Base-by-base conservation (phyloP, 306 rosid genomes). In the Malus orientalis region DNA sequence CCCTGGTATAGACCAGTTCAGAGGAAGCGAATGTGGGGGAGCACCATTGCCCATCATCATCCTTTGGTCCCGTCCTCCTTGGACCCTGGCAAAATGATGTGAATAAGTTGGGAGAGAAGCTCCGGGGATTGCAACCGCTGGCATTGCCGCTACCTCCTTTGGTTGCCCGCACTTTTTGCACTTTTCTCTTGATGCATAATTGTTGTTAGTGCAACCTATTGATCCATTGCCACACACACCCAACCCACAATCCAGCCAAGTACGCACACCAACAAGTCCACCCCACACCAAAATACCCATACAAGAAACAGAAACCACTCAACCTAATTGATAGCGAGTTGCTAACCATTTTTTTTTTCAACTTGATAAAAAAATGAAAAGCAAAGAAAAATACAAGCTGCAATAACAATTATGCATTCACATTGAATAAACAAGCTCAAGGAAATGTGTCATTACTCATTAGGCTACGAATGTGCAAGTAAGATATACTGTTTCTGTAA, bases 191-290 rank as follows among this genome's bases (percentile, higher is more conserved):
- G 99, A 95, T 85, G 99, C 99, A 92, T 95, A 95, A 92, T 95
- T 95, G 97, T 92, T 95, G 97, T 95, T 95, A 90, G 99, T 95
- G 99, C 99, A 95, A 88, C 97, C 99, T 95, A 92, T 87, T 77
- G 91, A 79, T 90, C 91, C 93, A 94, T 83, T 82, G 90, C 91
- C 87, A 91, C 51, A 87, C 86, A 90, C 79, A 87, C 88, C 87
- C 93, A 89, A 60, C 86, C 95, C 88, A 89, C 79, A 90, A 87
- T 78, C 91, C 88, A 92, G 81, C 90, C 91, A 88, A 83, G 86
- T 84, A 86, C 85, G 89, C 97, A 88, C 91, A 87, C 96, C 96
- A 86, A 85, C 87, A 77, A 85, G 89, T 85, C 91, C 96, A 90
- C 84, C 81, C 93, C 91, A 90, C 85, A 88, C 87, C 84, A 86